phyloP scores from a whole-genome alignment of 441 rosid species.

The Macaranga tanarius region DNA sequence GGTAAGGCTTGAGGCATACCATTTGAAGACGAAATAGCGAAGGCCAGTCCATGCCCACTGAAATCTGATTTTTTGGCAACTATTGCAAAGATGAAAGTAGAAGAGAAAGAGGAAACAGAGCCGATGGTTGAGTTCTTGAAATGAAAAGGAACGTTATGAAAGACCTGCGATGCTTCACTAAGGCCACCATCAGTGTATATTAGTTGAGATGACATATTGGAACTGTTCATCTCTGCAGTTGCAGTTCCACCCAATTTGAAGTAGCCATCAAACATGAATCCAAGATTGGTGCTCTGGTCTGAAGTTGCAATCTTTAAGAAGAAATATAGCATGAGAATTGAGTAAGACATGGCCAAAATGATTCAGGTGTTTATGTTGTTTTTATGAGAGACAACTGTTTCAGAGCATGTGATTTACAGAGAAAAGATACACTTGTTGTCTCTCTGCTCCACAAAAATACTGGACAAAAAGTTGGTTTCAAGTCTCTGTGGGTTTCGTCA shows the following conservation, averaged over 20 bases:
- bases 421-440: too few species aligned
- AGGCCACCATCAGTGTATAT: neutral
- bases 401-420: neutral
- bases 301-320: neutral
- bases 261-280: constrained; percentile 5
- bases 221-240: neutral
- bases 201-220: neutral
- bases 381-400: neutral
- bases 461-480: too few species aligned
- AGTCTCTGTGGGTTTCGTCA: too few species aligned
- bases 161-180: constrained; percentile 41
- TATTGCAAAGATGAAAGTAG: constrained; percentile 62
- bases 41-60: constrained; percentile 75
- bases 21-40: constrained; percentile 47
- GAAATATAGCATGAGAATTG: neutral
- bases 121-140: constrained; percentile 42
- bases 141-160: constrained; percentile 48
- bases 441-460: too few species aligned
- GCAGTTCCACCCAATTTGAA: neutral
- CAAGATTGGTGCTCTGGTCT: neutral
- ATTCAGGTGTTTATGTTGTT: neutral
- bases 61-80: constrained; percentile 48
- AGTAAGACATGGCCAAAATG: neutral
- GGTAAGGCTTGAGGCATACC: constrained; percentile 40
- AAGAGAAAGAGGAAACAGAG: constrained; percentile 52